phyloP scores from a whole-genome alignment of 2,329 filamentous ascomycete species.

The Exophiala sideris region DNA sequence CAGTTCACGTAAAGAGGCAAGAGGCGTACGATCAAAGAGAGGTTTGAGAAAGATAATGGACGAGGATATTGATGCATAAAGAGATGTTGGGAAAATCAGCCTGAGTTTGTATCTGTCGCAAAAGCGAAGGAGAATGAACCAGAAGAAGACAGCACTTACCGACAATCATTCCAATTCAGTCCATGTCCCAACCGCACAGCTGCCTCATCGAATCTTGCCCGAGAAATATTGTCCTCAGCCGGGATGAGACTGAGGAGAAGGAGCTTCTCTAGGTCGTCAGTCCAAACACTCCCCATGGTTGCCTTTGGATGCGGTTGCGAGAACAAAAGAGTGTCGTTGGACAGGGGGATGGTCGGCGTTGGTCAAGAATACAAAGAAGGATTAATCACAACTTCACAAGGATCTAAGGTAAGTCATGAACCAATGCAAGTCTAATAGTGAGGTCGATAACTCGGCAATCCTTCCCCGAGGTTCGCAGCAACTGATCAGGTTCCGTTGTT shows the following conservation, averaged over 20 bases:
- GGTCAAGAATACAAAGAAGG: too few species aligned
- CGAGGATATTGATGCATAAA: too few species aligned
- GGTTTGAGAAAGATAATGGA: not conserved
- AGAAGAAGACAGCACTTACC: slow-evolving; percentile 8
- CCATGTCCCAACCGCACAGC: slow-evolving; percentile 9
- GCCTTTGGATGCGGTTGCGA: not conserved
- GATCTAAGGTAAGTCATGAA: too few species aligned
- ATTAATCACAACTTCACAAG: too few species aligned
- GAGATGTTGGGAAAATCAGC: not conserved
- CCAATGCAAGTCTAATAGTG: too few species aligned
- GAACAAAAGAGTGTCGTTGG: not conserved
- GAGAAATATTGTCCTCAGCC: slow-evolving; percentile 4
- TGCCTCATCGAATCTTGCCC: slow-evolving; percentile 12
- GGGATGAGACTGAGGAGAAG: slow-evolving; percentile 18
- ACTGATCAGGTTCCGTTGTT: too few species aligned
- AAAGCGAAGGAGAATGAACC: not conserved
- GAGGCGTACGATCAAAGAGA: not conserved
- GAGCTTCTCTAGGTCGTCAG: slow-evolving; percentile 12
- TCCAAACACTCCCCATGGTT: slow-evolving; percentile 14
- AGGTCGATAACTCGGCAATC: not conserved
- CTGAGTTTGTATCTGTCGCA: not conserved
- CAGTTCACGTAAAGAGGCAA: not conserved
- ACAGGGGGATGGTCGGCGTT: not conserved
- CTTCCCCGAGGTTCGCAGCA: not conserved
- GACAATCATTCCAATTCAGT: slow-evolving; percentile 11